Evolutionary conservation across 2,329 filamentous ascomycete species (phyloP), one percentile per base, ranked within the genome.

Genomic region (Falciphora oryzae): DNA sequence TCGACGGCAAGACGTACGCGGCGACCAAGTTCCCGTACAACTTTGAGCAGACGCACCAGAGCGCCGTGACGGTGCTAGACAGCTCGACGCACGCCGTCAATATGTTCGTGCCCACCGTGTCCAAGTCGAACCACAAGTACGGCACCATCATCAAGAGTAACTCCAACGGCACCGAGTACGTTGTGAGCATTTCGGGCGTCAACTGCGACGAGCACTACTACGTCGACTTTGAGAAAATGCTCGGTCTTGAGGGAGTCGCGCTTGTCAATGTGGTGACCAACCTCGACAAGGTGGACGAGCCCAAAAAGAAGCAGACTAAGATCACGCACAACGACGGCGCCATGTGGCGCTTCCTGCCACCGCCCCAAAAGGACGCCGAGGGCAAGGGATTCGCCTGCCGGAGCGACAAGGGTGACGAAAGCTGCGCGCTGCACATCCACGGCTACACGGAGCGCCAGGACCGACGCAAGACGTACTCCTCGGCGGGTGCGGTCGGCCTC

Each of bases 281-380:
- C 72, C 78, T 83, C 31, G 81, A 89, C 44, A 86, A 88, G 63
- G 80, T 83, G 59, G 87, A 87, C 25, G 81, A 84, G 28, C 80
- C 83, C 57, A 99, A 99, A 82, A 89, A 88, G 73, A 82, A 97
- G 62, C 92, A 92, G 75, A 95, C 92, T 53, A 88, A 90, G 80
- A 97, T 99, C 72, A 97, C 93, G 0, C 95, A 99, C 78, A 98
- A 97, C 71, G 95, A 99, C 73, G 95, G 94, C 44, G 90, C 91
- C 0, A 87, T 93, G 73, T 99, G 95, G 95, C 82, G 82, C 32
- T 87, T 88, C 67, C 78, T 99, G 13, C 77, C 86, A 14, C 88
- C 92, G n/a, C 94, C 93, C 0, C 72, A 77, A 53, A 85, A 87
- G 69, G 88, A 94, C 70, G 80, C 84, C 0, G 86, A 95, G 35